Evolutionary conservation across 495 filamentous ascomycete species (phyloP), one percentile per base, ranked within the genome.

Genomic region (Penicillium simplicissimum): DNA sequence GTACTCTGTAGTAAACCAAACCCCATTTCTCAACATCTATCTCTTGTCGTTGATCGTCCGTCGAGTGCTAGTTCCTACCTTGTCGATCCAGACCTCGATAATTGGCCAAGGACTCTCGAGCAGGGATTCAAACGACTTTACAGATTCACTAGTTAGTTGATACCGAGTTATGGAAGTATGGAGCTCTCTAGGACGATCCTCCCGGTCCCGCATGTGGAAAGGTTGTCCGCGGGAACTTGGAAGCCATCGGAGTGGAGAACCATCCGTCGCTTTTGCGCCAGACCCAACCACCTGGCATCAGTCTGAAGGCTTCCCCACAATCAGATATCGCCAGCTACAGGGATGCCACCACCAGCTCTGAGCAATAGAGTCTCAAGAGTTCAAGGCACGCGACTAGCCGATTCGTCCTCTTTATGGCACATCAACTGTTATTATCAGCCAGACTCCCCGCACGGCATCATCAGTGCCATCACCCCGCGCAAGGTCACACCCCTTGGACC

Each of bases 391-490:
- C 74, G 74, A 54, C 70, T 86, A 4, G 73, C 79, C 15, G 62
- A 68, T 0, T 57, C 69, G 13, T 57, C 69, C 11, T 75, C 71
- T 0, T 63, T 72, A 9, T 83, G 78, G 79, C 73, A 82, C 63
- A 69, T 86, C 52, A 64, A 69, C 28, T 62, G 85, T 38, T 59
- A 61, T 6, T 63, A 67, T 40, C 38, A 55, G 4, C 15, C 55
- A 15, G 51, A 55, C 19, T 57, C 55, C 13, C 19, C 59, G 19
- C 53, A 74, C 10, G 77, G 78, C 43, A 70, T 60, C 28, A 78
- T 87, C 63, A 45, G 67, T 2, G 68, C 70, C 25, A 70, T 84
- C 65, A 78, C 66, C 57, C 73, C 71, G 28, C 63, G 61, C 55
- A 1, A 53, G n/a, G 9, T 5, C 13, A 11, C 28, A 34, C 35